Evolutionary conservation across 139 green algal genomes (phyloP).

Genomic region (Limnomonas spitsbergensis): DNA sequence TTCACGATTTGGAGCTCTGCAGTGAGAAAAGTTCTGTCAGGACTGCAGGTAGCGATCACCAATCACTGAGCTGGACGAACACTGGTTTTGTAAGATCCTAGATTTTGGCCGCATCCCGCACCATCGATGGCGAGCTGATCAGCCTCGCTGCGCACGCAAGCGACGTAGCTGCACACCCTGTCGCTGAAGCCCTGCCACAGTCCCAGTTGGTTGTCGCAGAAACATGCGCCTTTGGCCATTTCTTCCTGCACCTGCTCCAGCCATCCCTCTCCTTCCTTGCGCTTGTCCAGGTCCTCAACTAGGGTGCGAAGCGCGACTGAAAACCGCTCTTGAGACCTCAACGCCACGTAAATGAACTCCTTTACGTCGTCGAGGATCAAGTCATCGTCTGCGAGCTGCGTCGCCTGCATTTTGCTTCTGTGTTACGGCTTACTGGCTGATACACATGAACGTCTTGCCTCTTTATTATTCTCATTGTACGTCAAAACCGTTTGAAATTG

Average conservation of each 20-base stretch:
- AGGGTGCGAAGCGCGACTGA: slow-evolving; percentile 13
- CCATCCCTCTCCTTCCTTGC: slow-evolving; percentile 27
- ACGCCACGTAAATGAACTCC: slow-evolving; percentile 30
- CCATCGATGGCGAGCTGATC: slow-evolving; percentile 37
- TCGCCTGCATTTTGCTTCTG: too few relatives aligned
- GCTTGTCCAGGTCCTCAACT: slow-evolving; percentile 21
- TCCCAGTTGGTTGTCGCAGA: slow-evolving; percentile 36
- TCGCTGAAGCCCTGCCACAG: slow-evolving; percentile 20
- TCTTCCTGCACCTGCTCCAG: slow-evolving; percentile 32
- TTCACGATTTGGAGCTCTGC: too few relatives aligned
- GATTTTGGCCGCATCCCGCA: too few relatives aligned
- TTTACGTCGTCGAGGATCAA: slow-evolving; percentile 23
- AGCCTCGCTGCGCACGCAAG: slow-evolving; percentile 27
- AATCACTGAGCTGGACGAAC: too few relatives aligned
- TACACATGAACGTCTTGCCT: too few relatives aligned
- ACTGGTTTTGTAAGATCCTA: too few relatives aligned
- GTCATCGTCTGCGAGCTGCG: too few relatives aligned
- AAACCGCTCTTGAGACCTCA: slow-evolving; percentile 30
- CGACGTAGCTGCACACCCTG: slow-evolving; percentile 24
- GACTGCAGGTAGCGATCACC: too few relatives aligned
- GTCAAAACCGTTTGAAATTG: too few relatives aligned
- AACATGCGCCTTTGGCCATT: slow-evolving; percentile 14
- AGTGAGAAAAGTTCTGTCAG: too few relatives aligned
- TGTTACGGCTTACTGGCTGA: too few relatives aligned
- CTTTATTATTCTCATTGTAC: too few relatives aligned